phyloP scores from a whole-genome alignment of 345 rosid genomes.

The Bruguiera parviflora region DNA sequence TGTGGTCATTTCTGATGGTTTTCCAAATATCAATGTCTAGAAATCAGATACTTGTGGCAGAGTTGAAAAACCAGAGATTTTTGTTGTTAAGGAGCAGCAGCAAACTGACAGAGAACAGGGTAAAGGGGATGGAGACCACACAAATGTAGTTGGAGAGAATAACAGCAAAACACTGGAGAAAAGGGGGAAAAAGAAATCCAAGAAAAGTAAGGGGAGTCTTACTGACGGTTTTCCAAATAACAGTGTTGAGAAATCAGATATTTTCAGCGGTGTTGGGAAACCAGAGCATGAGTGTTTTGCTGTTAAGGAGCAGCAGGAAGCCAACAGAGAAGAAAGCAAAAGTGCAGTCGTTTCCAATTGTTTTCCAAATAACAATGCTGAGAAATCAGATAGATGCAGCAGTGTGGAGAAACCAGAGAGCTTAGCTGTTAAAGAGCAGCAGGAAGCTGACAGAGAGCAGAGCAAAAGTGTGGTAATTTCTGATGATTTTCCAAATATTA shows the following conservation, averaged over 20 bases:
- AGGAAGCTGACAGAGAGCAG: background rate
- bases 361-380: background rate
- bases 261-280: background rate
- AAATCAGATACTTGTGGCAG: background rate
- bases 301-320: background rate
- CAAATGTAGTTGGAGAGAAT: background rate
- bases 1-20: no score
- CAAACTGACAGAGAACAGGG: background rate
- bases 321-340: background rate
- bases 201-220: background rate
- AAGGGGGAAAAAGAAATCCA: slow-evolving; percentile 3
- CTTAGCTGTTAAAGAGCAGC: background rate
- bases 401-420: no score
- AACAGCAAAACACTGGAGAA: background rate
- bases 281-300: background rate
- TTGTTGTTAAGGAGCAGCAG: background rate
- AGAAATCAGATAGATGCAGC: no score
- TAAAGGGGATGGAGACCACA: background rate
- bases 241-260: slow-evolving; percentile 4
- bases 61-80: background rate
- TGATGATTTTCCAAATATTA: no score
- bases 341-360: background rate
- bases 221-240: background rate
- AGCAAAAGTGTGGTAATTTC: background rate
- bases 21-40: no score